Evolutionary conservation across 352 stramenopile species (phyloP), one percentile per base, ranked within the genome.

Genomic region (Pythium guiyangense): DNA sequence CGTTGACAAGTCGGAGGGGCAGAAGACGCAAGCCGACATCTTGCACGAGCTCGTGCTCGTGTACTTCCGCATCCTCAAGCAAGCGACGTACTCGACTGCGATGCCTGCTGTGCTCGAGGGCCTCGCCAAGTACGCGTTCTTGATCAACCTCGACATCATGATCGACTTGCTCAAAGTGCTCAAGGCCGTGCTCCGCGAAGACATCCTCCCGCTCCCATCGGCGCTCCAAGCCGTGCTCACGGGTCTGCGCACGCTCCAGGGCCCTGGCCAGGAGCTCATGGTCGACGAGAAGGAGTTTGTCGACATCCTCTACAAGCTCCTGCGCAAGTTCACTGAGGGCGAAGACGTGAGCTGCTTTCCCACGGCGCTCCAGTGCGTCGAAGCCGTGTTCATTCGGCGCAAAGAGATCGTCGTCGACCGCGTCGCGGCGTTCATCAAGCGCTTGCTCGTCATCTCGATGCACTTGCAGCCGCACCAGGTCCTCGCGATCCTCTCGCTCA

Each of bases 111-210:
- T 97, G 52, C 79, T 99, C 20, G 82, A 92, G 57, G 96, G 96
- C 2, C 77, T 99, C 44, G 83, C 90, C 43, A 98, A 98, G 63
- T 98, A 97, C 78, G 94, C 92, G 17, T 97, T 98, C 78, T 60
- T 99, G 11, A 98, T 99, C 59, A 98, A 99, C 66, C 77, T 99
- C n/a, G 95, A 99, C 70, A 98, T 97, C 39, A 96, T 99, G 73
- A 89, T 97, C 27, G 94, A 99, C 67, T 64, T 99, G 47, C 77
- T 99, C 56, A 96, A 94, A 59, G 89, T 98, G 42, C 79, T 99
- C 27, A 98, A 98, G 69, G 73, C 89, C 26, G 74, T 98, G 57
- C 74, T 98, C 25, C 80, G 83, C 35, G 71, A 94, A 51, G 83
- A 76, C 55, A 74, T 88, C 39, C 51, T 93, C 40, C 84, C 86